Evolutionary conservation across 2,329 filamentous ascomycete species (phyloP), one percentile per base, ranked within the genome.

Genomic region (Blastomyces silverae): DNA sequence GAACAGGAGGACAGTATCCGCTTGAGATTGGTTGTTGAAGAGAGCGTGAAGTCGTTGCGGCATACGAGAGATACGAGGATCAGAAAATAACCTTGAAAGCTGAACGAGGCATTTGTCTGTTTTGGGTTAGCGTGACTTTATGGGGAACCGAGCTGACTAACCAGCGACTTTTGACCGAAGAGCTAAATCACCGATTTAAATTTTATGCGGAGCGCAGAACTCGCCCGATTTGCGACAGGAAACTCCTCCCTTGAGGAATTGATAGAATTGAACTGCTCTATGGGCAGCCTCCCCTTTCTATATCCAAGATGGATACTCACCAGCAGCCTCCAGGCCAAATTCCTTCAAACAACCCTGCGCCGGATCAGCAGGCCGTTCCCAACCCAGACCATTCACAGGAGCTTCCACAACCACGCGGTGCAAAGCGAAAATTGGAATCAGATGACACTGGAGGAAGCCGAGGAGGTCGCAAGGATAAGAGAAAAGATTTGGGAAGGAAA

Each of bases 401-500:
- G 17, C 15, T 50, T 50, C 22, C 59, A 61, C 25, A 61, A 8
- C 10, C 25, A 28, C 25, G 8, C 42, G 48, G 39, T 28, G 17
- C 34, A 28, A 25, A 60, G 25, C 42, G 57, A 53, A 37, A 62
- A 17, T 74, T 75, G 76, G 73, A 74, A 70, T 72, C 73, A 70
- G 71, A 75, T 73, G 72, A 69, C 66, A 70, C 69, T 69, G 65
- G 70, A 73, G 68, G 70, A 71, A 70, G 67, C 66, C 67, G 70
- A 69, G 67, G 72, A 71, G 72, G 73, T 74, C 72, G 74, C 70
- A 73, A 77, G 74, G 79, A 80, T 82, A 86, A 85, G 84, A 87
- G 84, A 74, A 81, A 81, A 75, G 84, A 88, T 84, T 79, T 88
- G 84, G 87, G 87, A 71, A 80, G 87, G 76, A 80, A 79, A 67